Conservation (phyloP, 345 rosid genomes). For the Cochlearia excelsa region DNA sequence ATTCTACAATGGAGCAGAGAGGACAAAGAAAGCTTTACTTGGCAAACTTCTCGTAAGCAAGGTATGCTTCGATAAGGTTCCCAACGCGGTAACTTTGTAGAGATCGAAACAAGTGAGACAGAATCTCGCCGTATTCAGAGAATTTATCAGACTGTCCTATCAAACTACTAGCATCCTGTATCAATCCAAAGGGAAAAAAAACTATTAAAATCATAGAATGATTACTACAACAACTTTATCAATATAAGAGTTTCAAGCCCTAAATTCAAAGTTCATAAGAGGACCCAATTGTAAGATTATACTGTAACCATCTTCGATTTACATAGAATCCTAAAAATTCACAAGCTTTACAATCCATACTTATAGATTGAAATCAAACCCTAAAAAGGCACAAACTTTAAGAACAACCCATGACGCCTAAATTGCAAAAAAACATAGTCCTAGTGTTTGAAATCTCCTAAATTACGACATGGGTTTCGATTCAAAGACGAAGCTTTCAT, state of each 20-base stretch:
- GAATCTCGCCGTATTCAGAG: slow-evolving; percentile 67
- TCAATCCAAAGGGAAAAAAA: neutral
- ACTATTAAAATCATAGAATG: neutral
- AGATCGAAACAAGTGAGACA: slow-evolving; percentile 66
- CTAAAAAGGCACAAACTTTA: slow-evolving; percentile 16
- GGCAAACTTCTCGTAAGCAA: slow-evolving; percentile 77
- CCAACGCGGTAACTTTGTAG: slow-evolving; percentile 66
- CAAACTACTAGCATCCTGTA: slow-evolving; percentile 70
- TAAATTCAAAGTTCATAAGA: slow-evolving; percentile 2
- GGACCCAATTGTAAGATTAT: neutral
- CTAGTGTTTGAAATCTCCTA: slow-evolving; percentile 4
- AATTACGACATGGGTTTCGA: slow-evolving; percentile 22
- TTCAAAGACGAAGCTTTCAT: neutral
- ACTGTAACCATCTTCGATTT: slow-evolving; percentile 9
- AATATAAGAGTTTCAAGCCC: neutral
- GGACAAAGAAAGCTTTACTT: slow-evolving; percentile 42
- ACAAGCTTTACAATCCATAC: neutral
- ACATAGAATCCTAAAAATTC: neutral
- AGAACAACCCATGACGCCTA: slow-evolving; percentile 1
- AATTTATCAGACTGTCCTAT: slow-evolving; percentile 72
- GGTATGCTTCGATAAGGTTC: slow-evolving; percentile 71
- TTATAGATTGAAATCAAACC: slow-evolving; percentile 7
- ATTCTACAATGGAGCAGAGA: slow-evolving; percentile 1
- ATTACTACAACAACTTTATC: slow-evolving; percentile 1
- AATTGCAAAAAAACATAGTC: slow-evolving; percentile 7